Conservation (phyloP, 164 flowering plant species). For the Umbilicus rupestris region DNA sequence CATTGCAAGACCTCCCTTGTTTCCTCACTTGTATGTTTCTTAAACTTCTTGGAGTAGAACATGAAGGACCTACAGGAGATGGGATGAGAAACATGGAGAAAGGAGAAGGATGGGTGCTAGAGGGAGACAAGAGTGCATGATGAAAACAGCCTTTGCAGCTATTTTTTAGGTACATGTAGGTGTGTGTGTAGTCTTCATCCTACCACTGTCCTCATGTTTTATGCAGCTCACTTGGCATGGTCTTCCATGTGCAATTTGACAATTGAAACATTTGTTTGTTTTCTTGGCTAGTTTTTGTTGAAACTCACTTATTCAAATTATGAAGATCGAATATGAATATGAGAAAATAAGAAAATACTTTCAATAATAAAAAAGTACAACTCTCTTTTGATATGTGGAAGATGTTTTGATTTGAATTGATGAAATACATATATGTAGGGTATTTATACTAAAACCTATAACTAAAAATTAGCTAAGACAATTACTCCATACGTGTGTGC, state of each 20-base stretch:
- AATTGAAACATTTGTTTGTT: background rate
- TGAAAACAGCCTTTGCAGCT: background rate
- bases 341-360: too few species aligned
- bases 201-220: conserved; percentile 5
- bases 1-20: conserved; percentile 14
- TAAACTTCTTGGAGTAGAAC: background rate
- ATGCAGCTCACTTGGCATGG: conserved; percentile 4
- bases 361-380: too few species aligned
- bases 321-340: background rate
- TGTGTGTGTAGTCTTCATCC: background rate
- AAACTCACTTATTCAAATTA: background rate
- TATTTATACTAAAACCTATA: too few species aligned
- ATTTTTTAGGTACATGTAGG: background rate
- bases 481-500: too few species aligned
- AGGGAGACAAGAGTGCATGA: background rate
- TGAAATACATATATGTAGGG: too few species aligned
- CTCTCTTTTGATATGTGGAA: too few species aligned
- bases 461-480: too few species aligned
- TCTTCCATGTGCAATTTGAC: background rate
- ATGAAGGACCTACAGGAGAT: background rate
- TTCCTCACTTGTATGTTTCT: background rate
- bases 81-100: background rate
- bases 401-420: too few species aligned
- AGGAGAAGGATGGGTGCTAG: background rate
- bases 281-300: background rate